Evolutionary conservation across 2,329 filamentous ascomycete genomes (phyloP).

Genomic region (Fusarium secorum): DNA sequence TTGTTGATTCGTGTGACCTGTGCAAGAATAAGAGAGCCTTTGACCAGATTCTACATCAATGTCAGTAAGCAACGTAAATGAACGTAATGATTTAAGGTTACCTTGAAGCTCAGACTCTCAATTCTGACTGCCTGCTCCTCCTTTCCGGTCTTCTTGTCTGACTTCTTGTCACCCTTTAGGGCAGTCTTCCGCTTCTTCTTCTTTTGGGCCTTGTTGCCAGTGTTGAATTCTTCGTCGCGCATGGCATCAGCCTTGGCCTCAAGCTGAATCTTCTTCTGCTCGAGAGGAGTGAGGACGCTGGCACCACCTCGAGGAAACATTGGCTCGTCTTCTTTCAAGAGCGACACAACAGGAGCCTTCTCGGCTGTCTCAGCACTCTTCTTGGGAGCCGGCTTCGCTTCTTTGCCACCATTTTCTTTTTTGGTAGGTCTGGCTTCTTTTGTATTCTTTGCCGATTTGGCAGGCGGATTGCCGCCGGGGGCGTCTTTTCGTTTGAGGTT

Average conservation of each 20-base stretch:
- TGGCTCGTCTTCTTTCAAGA: slow-evolving; percentile 79
- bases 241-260: slow-evolving; percentile 92
- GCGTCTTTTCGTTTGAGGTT: slow-evolving; percentile 66
- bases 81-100: slow-evolving; percentile 49
- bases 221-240: slow-evolving; percentile 78
- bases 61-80: slow-evolving; percentile 35
- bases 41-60: slow-evolving; percentile 72
- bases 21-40: slow-evolving; percentile 87
- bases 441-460: slow-evolving; percentile 58
- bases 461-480: slow-evolving; percentile 58
- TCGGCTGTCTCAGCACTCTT: slow-evolving; percentile 42
- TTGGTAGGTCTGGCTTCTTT: slow-evolving; percentile 59
- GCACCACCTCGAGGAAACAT: slow-evolving; percentile 93
- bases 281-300: slow-evolving; percentile 88
- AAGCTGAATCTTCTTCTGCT: slow-evolving; percentile 95
- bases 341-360: slow-evolving; percentile 52
- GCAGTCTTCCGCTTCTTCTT: slow-evolving; percentile 67
- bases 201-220: slow-evolving; percentile 53
- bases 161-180: slow-evolving; percentile 60
- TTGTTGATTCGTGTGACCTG: slow-evolving; percentile 83
- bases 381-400: slow-evolving; percentile 45
- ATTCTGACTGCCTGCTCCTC: slow-evolving; percentile 72
- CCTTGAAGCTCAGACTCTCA: slow-evolving; percentile 90
- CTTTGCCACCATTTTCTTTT: slow-evolving; percentile 46
- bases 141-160: slow-evolving; percentile 51